Conservation (phyloP, 1,284 basidiomycete species). For the Ceratobasidium sp. region DNA sequence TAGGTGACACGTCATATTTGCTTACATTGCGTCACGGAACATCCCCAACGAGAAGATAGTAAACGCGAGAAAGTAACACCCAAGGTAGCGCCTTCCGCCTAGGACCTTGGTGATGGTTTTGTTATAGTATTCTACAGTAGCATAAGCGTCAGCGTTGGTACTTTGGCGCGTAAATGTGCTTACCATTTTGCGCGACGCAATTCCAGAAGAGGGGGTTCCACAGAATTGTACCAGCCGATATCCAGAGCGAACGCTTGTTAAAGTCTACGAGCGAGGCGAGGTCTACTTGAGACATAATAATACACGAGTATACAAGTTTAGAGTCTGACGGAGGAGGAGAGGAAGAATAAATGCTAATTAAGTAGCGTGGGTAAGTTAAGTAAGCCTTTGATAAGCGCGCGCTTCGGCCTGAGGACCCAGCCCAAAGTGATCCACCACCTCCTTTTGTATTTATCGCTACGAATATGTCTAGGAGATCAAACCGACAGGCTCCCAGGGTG, state of each 20-base stretch:
- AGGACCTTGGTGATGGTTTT: slow-evolving; percentile 86
- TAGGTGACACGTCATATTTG: slow-evolving; percentile 47
- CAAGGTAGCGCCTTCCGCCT: slow-evolving; percentile 75
- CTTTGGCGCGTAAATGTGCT: slow-evolving; percentile 48
- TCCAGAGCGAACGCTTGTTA: slow-evolving; percentile 70
- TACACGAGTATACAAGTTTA: slow-evolving; percentile 37
- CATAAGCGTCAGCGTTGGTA: slow-evolving; percentile 23
- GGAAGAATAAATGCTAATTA: slow-evolving; percentile 6
- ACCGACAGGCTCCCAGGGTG: slow-evolving; percentile 1
- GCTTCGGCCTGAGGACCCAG: not conserved
- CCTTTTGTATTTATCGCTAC: not conserved
- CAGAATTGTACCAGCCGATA: slow-evolving; percentile 71
- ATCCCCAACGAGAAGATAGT: slow-evolving; percentile 89
- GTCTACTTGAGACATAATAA: slow-evolving; percentile 37
- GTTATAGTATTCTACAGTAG: slow-evolving; percentile 78
- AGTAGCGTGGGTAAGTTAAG: slow-evolving; percentile 11
- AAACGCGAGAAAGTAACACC: slow-evolving; percentile 92
- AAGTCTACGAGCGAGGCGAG: slow-evolving; percentile 63
- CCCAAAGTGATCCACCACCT: slow-evolving; percentile 15
- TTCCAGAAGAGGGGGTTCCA: slow-evolving; percentile 98
- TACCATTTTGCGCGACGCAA: slow-evolving; percentile 91
- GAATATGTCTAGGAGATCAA: slow-evolving; percentile 25
- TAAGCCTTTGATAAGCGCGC: slow-evolving; percentile 12
- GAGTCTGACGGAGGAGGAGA: slow-evolving; percentile 5
- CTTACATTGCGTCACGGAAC: slow-evolving; percentile 86